Conservation (phyloP, 129 eudicot species). For the Tagetes erecta region DNA sequence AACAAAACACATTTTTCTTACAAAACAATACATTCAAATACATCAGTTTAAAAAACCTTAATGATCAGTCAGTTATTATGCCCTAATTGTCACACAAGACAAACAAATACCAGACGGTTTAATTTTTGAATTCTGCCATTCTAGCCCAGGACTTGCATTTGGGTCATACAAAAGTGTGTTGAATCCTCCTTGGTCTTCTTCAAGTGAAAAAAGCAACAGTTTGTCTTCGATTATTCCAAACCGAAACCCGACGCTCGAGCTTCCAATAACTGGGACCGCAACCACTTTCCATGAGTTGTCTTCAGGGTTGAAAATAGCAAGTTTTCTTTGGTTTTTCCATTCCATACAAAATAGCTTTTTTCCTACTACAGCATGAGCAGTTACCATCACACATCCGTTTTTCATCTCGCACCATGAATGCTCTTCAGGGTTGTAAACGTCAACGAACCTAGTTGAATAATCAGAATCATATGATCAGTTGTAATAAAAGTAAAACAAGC, state of each 20-base stretch:
- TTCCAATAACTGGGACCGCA: slow-evolving; percentile 80
- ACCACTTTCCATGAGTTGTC: slow-evolving; percentile 84
- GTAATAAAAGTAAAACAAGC: not conserved
- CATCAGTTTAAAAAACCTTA: not conserved
- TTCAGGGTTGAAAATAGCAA: slow-evolving; percentile 59
- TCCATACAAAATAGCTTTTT: slow-evolving; percentile 89
- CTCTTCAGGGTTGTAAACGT: slow-evolving; percentile 65
- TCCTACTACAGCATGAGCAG: slow-evolving; percentile 86
- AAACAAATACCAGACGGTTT: slow-evolving; percentile 79
- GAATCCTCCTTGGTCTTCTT: slow-evolving; percentile 55
- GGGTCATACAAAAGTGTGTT: slow-evolving; percentile 79
- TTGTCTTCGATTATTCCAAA: slow-evolving; percentile 86
- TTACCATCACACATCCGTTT: slow-evolving; percentile 98
- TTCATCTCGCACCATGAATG: slow-evolving; percentile 86
- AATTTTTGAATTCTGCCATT: slow-evolving; percentile 74
- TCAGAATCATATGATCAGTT: not conserved
- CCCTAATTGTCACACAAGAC: slow-evolving; percentile 86
- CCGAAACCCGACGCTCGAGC: slow-evolving; percentile 70
- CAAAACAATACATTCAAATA: slow-evolving; percentile 5
- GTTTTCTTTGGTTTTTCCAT: slow-evolving; percentile 86
- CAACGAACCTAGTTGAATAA: slow-evolving; percentile 48
- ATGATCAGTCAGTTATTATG: slow-evolving; percentile 41
- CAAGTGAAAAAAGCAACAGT: slow-evolving; percentile 60
- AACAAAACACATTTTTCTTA: not conserved
- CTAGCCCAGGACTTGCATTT: slow-evolving; percentile 64